Evolutionary conservation across 2,329 filamentous ascomycete genomes (phyloP), one percentile per base, ranked within the genome.

Genomic region (Pseudocercospora vitis): DNA sequence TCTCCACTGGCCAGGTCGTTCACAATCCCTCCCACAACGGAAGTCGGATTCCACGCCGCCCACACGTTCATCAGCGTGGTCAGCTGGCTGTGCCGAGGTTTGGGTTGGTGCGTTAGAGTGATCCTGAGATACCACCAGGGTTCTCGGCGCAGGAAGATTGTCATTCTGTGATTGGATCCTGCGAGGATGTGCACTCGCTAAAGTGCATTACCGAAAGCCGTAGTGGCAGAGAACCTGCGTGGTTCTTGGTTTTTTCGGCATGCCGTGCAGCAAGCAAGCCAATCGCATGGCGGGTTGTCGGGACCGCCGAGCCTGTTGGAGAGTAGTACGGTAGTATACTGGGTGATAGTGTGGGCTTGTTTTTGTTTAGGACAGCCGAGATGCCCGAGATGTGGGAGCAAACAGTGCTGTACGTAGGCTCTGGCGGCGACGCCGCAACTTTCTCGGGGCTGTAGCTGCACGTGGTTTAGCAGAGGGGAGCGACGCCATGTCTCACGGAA

Each of bases 391-490:
- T 14, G n/a, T 35, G 32, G 5, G 12, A 35, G 19, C 14, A 39
- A 39, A 19, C 14, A 39, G 14, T 39, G 16, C 16, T 8, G n/a
- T n/a, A n/a, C n/a, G n/a, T 16, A 37, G 19, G 19, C 8, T 29
- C 19, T 32, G 44, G 26, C 49, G 39, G 49, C 11, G 31, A 45
- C 49, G 37, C 49, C 49, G 49, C 29, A 51, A 51, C 49, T 45
- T 21, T 31, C 37, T 46, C 49, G 49, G 49, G 32, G 49, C 12
- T 18, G 14, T 33, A 16, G 16, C 28, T 35, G 16, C 47, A 26
- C 32, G 26, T 50, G 33, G 47, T 40, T 28, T 50, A 50, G 49
- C 7, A 29, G 48, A 24, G 24, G 48, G 23, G 29, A 12, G 21
- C 28, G n/a, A 29, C 33, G 33, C 48, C 24, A 18, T 45, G 48